These are phyloP conservation scores for Globisporangium paddicum DNA, from an alignment of 352 stramenopile genomes.

Conservation along the genomic window DNA sequence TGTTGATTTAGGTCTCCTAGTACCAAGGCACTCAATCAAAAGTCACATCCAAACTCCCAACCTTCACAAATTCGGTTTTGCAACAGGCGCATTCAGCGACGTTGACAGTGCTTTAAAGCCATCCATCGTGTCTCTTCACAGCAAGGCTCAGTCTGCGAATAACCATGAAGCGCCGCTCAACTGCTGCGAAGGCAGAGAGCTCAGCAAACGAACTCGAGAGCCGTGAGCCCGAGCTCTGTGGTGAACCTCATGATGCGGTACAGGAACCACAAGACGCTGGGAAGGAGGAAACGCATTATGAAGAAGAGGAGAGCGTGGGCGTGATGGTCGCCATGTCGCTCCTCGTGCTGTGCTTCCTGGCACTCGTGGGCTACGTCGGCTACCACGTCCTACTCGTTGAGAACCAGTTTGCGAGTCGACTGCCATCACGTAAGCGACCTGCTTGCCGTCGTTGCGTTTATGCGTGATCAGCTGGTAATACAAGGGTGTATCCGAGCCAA, in stretches of 20 bases:
- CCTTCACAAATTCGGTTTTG: not conserved
- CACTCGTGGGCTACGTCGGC: conserved; percentile 13
- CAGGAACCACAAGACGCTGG: not conserved
- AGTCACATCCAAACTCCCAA: not conserved
- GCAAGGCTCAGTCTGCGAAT: not conserved
- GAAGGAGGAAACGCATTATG: not conserved
- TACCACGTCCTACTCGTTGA: conserved; percentile 12
- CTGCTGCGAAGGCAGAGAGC: not conserved
- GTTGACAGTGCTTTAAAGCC: not conserved
- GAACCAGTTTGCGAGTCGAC: not conserved
- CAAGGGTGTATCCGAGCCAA: too few species aligned
- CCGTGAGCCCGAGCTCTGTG: not conserved
- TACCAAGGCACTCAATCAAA: not conserved
- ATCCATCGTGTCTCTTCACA: conserved; percentile 6
- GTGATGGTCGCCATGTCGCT: conserved; percentile 17
- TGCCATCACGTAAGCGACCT: not conserved
- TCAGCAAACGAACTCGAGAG: not conserved
- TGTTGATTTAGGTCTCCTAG: not conserved
- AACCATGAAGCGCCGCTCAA: not conserved
- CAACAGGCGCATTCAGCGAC: not conserved
- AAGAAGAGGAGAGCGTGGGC: conserved; percentile 6
- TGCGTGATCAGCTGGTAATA: not conserved
- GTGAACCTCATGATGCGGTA: not conserved
- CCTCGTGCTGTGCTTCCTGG: conserved; percentile 14
- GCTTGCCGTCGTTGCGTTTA: not conserved